Percentiles rank a stretch among this genome's conserved stretches.
Evolutionary conservation across 768 basidiomycete genomes (phyloP).

Genomic region (Collybiopsis confluens): DNA sequence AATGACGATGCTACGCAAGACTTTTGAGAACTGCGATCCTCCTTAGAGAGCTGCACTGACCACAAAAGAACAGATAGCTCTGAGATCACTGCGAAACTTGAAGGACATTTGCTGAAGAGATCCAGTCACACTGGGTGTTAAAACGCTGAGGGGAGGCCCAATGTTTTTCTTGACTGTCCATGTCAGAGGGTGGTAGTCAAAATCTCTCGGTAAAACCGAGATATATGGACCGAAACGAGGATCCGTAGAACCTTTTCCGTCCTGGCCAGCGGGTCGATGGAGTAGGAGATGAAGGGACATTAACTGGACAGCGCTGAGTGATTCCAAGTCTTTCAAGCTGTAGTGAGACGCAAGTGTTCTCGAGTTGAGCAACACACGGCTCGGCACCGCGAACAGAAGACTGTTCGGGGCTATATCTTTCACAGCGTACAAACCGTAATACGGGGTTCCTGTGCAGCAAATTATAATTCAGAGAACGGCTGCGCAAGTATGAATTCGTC

Average conservation of each 20-base stretch:
- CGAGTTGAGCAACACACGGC: conserved; percentile 65
- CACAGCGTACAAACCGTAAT: conserved; percentile 65
- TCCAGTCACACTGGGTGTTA: conserved; percentile 45
- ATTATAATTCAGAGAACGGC: background rate
- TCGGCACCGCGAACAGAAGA: conserved; percentile 67
- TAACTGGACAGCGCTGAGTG: conserved; percentile 63
- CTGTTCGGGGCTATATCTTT: conserved; percentile 41
- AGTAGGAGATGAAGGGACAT: conserved; percentile 79
- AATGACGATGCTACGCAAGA: background rate
- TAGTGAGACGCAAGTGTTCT: conserved; percentile 63
- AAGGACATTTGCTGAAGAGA: conserved; percentile 38
- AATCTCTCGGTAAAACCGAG: conserved; percentile 66
- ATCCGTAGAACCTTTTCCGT: conserved; percentile 38
- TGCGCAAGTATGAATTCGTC: conserved; percentile 1
- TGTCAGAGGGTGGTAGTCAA: conserved; percentile 78
- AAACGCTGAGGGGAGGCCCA: conserved; percentile 28
- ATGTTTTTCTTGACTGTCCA: conserved; percentile 46
- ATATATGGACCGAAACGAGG: conserved; percentile 73
- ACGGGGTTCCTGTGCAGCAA: conserved; percentile 28
- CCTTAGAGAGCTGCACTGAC: conserved; percentile 33
- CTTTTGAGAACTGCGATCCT: background rate
- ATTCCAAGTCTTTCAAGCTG: conserved; percentile 26
- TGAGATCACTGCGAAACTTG: conserved; percentile 61
- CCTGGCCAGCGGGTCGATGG: conserved; percentile 44
- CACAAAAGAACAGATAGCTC: conserved; percentile 41